Conservation (phyloP, 495 filamentous ascomycete species). For the Penicillium canariense region DNA sequence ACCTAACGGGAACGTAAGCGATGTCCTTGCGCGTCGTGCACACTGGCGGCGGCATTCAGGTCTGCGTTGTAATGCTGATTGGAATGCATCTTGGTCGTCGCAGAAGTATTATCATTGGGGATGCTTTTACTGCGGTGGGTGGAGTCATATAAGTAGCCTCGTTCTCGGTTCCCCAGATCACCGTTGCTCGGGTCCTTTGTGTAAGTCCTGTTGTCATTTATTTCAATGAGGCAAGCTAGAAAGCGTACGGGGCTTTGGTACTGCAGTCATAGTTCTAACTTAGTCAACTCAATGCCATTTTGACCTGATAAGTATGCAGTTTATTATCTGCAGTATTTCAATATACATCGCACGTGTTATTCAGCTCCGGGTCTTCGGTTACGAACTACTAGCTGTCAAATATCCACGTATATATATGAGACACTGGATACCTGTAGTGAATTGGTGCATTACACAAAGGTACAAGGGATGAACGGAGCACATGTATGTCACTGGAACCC, state of each 20-base stretch:
- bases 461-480: no score
- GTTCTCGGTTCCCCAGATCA: constrained; percentile 22
- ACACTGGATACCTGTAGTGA: no score
- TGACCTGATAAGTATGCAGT: neutral
- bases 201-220: constrained; percentile 7
- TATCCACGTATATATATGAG: no score
- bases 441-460: no score
- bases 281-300: neutral
- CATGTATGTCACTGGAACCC: no score
- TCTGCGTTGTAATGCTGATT: constrained; percentile 18
- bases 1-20: constrained; percentile 30
- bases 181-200: constrained; percentile 17
- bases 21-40: constrained; percentile 39
- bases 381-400: no score
- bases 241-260: constrained; percentile 15
- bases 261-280: neutral
- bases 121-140: constrained; percentile 21
- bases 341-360: constrained; percentile 15
- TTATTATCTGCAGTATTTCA: constrained; percentile 11
- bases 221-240: neutral
- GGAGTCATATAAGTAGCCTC: constrained; percentile 17
- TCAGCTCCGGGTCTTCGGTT: neutral
- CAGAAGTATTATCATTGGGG: constrained; percentile 31
- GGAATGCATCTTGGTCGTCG: constrained; percentile 23
- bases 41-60: constrained; percentile 33